Evolutionary conservation across 495 filamentous ascomycete species (phyloP), one percentile per base, ranked within the genome.

Genomic region (Aspergillus ellipticus): DNA sequence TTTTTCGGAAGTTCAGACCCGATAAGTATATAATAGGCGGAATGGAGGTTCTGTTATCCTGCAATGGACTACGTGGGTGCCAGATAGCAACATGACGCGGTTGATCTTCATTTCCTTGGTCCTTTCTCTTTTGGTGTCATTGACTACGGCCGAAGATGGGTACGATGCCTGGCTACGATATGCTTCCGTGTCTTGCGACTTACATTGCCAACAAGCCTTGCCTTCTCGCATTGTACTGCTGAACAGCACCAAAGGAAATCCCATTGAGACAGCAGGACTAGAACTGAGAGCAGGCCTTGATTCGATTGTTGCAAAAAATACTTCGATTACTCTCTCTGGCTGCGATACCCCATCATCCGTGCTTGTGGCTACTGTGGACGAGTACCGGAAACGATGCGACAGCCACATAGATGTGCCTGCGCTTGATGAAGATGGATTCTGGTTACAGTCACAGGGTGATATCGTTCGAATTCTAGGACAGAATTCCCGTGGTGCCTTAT

Each of bases 401-500:
- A 47, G 63, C 11, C 42, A 53, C 6, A 60, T 62, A 16, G 54
- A 68, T 11, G 42, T 72, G 35, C 73, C 79, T 3, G 62, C 75
- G 11, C 72, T 89, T 5, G 74, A 74, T 21, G 76, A 80, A 57
- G 86, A 89, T 63, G 86, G 86, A 9, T 89, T 85, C 66, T 84
- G 77, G 74, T 74, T 89, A 19, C 75, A 64, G 55, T 75, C 67
- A 19, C 62, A 73, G 4, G 72, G 71, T 11, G 49, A 67, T 1
- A 69, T 60, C 0, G 77, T 87, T 31, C 69, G 76, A 28, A 88
- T 90, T 42, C 61, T 88, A 8, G 85, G 87, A 19, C 78, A 86
- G 58, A 88, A 86, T 61, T 82, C 85, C 58, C 80, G 85, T 9
- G 86, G 85, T 15, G 82, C 85, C 0, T 68, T 90, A 3, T 90